Evolutionary conservation across 2,329 filamentous ascomycete species (phyloP), one percentile per base, ranked within the genome.

Genomic region (Ceratocystis variospora): DNA sequence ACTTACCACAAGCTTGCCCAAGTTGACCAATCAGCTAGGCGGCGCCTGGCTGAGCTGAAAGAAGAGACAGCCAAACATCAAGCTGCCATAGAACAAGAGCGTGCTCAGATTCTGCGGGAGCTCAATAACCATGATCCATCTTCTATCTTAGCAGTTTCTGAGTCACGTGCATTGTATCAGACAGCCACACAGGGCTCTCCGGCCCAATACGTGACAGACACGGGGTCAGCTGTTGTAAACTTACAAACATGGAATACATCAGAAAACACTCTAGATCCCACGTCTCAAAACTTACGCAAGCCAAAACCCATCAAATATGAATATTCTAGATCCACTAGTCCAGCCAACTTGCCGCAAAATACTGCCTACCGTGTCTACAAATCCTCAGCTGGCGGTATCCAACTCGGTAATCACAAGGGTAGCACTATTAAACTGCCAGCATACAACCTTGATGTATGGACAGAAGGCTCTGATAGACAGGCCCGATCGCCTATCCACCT

Each of bases 31-130:
- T 69, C 71, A 59, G 68, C 67, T 8, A 50, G 48, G 2, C 69
- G 64, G 37, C 66, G 72, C 19, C 61, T 72, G n/a, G 37, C 61
- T 5, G 69, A 70, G 37, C 68, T 72, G 2, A 68, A 69, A 17
- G n/a, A 41, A 25, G 66, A 67, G 41, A 63, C 45, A 45, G 62
- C 15, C 41, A 31, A 55, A 10, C 37, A 67, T 41, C 37, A 61
- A 17, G 61, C 61, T 28, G 61, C 50, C 7, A 65, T 72, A 17
- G 70, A 72, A 7, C 68, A 68, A 12, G 70, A 72, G 63, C 68
- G 68, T n/a, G 61, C 53, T 2, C 69, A 65, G 45, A 66, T 72
- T 33, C 55, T 72, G 22, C 37, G 57, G 15, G 68, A 71, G 37
- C 69, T 72, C 7, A 68, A 67, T 15, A 28, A 12, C 19, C 37